phyloP scores from a whole-genome alignment of 2,329 filamentous ascomycete genomes.

The Ascochyta clinopodiicola region DNA sequence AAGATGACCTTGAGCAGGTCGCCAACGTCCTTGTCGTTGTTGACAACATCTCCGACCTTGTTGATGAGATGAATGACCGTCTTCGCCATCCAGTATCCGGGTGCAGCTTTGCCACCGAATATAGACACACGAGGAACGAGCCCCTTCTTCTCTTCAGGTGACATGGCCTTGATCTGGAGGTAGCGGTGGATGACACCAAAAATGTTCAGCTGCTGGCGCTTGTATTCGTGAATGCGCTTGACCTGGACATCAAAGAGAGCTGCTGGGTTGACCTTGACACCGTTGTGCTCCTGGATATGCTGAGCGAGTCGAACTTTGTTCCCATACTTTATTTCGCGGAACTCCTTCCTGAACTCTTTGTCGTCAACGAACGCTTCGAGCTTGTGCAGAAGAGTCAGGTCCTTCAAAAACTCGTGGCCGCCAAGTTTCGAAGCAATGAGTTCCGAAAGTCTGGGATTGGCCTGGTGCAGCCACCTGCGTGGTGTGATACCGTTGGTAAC shows the following conservation, averaged over 20 bases:
- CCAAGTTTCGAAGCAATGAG: constrained; percentile 91
- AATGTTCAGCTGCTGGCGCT: constrained; percentile 98
- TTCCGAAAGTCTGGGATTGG: constrained; percentile 89
- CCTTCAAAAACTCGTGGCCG: constrained; percentile 83
- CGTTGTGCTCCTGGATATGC: constrained; percentile 83
- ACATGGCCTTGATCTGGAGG: constrained; percentile 84
- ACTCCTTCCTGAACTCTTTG: constrained; percentile 89
- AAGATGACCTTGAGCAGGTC: constrained; percentile 97
- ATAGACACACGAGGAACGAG: constrained; percentile 87
- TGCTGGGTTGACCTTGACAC: constrained; percentile 82
- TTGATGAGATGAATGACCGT: constrained; percentile 98
- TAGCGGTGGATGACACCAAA: constrained; percentile 98
- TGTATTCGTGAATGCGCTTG: constrained; percentile 99
- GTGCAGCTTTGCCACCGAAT: constrained; percentile 96
- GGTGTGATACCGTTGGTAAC: constrained; percentile 98
- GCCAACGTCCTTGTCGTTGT: constrained; percentile 89
- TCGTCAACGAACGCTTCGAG: constrained; percentile 85
- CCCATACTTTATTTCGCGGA: constrained; percentile 93
- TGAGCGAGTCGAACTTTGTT: constrained; percentile 94
- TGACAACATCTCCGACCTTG: constrained; percentile 86
- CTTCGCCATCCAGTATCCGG: constrained; percentile 99
- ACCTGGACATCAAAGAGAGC: constrained; percentile 96
- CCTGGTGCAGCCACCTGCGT: constrained; percentile 94
- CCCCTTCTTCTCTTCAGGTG: constrained; percentile 83
- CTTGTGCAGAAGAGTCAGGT: constrained; percentile 84